A percentile compares a stretch with the other conserved stretches of the same genome.
Conservation (phyloP, 1,139 yeast genomes). For the Komagataea norvegica region DNA sequence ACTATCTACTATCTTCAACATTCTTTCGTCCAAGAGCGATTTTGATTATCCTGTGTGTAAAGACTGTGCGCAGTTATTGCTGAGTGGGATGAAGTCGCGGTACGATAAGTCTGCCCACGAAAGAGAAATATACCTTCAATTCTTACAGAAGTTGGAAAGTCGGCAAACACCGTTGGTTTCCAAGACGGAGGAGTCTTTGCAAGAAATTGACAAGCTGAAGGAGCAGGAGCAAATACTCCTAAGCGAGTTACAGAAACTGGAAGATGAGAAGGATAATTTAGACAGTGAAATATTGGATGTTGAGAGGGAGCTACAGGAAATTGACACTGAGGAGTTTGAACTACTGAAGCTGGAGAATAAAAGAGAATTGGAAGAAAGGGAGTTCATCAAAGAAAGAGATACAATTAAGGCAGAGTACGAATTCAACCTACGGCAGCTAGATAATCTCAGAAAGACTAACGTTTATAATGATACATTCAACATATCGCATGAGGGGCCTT, state of each 20-base stretch:
- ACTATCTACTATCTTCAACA: constrained; percentile 59
- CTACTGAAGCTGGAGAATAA: constrained; percentile 46
- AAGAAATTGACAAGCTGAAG: constrained; percentile 31
- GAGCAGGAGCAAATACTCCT: constrained; percentile 35
- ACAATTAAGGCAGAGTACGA: constrained; percentile 61
- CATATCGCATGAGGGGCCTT: constrained; percentile 76
- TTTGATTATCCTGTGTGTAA: constrained; percentile 86
- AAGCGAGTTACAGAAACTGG: constrained; percentile 42
- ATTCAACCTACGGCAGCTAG: constrained; percentile 57
- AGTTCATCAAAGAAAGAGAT: constrained; percentile 49
- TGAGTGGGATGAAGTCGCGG: constrained; percentile 62
- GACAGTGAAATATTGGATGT: constrained; percentile 37
- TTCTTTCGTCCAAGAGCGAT: constrained; percentile 64
- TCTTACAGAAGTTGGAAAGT: constrained; percentile 62
- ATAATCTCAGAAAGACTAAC: constrained; percentile 65
- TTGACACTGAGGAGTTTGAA: constrained; percentile 41
- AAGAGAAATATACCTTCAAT: constrained; percentile 71
- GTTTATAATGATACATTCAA: constrained; percentile 78
- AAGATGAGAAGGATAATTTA: constrained; percentile 37
- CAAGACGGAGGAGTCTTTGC: constrained; percentile 34
- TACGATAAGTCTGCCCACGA: constrained; percentile 75
- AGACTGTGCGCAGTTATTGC: constrained; percentile 71
- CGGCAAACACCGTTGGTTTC: constrained; percentile 39
- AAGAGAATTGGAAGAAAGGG: constrained; percentile 45
- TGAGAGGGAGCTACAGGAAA: constrained; percentile 37